These are phyloP conservation scores for Camelina sativa DNA, from an alignment of 345 rosid species.

Conservation along the genomic window DNA sequence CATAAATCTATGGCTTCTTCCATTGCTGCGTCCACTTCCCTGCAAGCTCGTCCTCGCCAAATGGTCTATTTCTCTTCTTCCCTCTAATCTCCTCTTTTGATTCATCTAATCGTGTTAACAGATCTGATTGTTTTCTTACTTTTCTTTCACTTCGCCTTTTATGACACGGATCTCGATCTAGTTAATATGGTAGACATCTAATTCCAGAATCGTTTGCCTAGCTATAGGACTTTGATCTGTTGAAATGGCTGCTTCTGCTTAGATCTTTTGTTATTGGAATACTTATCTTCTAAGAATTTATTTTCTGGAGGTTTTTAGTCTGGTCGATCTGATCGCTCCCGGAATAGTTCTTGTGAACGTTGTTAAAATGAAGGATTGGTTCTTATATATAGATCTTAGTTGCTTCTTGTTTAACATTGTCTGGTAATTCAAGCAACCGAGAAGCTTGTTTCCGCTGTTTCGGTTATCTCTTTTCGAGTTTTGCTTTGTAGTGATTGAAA, in stretches of 20 bases:
- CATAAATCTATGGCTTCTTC: slow-evolving; percentile 32
- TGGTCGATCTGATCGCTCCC: background rate
- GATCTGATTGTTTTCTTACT: slow-evolving; percentile 13
- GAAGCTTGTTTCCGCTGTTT: background rate
- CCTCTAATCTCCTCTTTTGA: background rate
- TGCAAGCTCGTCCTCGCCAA: slow-evolving; percentile 8
- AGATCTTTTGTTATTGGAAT: too few species aligned
- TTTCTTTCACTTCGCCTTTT: too few species aligned
- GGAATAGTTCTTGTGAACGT: background rate
- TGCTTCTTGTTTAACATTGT: background rate
- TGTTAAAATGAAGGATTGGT: background rate
- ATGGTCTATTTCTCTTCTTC: slow-evolving; percentile 23
- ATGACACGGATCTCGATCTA: slow-evolving; percentile 17
- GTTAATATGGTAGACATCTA: background rate
- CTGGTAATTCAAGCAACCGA: background rate
- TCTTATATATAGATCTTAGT: background rate
- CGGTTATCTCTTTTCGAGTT: background rate
- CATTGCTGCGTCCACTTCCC: slow-evolving; percentile 21
- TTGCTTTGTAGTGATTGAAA: background rate
- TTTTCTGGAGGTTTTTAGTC: too few species aligned
- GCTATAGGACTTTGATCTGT: background rate
- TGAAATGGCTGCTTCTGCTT: background rate
- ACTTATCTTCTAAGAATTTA: too few species aligned
- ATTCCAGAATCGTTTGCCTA: background rate
- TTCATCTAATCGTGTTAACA: background rate